phyloP scores from a whole-genome alignment of 495 filamentous ascomycete species.

The Extremus antarcticus region DNA sequence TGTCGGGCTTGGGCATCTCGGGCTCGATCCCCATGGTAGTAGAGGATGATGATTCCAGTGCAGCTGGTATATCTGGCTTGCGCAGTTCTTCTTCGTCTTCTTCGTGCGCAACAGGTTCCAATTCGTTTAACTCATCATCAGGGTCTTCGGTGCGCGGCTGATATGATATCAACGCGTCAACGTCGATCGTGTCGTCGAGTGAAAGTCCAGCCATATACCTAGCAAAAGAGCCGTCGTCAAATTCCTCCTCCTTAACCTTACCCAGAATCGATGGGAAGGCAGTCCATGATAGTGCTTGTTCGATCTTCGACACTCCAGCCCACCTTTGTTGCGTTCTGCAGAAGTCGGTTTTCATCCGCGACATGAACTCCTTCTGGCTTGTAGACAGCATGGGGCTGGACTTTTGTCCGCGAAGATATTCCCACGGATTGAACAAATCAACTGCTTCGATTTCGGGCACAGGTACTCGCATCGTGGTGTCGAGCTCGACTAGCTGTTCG shows the following conservation, averaged over 20 bases:
- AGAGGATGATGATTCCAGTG: no score
- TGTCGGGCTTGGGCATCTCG: not conserved
- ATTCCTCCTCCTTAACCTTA: slow-evolving; percentile 27
- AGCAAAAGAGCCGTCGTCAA: slow-evolving; percentile 26
- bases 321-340: slow-evolving; percentile 25
- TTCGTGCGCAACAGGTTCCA: slow-evolving; percentile 20
- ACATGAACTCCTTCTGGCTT: slow-evolving; percentile 19
- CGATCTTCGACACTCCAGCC: slow-evolving; percentile 32
- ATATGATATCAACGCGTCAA: slow-evolving; percentile 38
- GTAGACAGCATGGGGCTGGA: slow-evolving; percentile 12
- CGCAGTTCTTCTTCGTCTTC: not conserved
- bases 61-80: no score
- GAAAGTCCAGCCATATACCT: slow-evolving; percentile 17
- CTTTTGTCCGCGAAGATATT: not conserved
- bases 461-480: slow-evolving; percentile 42
- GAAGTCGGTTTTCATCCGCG: slow-evolving; percentile 17
- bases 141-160: slow-evolving; percentile 36
- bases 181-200: slow-evolving; percentile 23
- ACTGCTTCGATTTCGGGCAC: slow-evolving; percentile 7
- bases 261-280: slow-evolving; percentile 29
- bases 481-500: slow-evolving; percentile 44
- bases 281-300: slow-evolving; percentile 35
- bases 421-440: slow-evolving; percentile 1
- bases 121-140: slow-evolving; percentile 34
- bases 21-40: no score